Evolutionary conservation across 176 grass and related monocot species (phyloP), one percentile per base, ranked within the genome.

Genomic region (Cenchrus fungigraminus): DNA sequence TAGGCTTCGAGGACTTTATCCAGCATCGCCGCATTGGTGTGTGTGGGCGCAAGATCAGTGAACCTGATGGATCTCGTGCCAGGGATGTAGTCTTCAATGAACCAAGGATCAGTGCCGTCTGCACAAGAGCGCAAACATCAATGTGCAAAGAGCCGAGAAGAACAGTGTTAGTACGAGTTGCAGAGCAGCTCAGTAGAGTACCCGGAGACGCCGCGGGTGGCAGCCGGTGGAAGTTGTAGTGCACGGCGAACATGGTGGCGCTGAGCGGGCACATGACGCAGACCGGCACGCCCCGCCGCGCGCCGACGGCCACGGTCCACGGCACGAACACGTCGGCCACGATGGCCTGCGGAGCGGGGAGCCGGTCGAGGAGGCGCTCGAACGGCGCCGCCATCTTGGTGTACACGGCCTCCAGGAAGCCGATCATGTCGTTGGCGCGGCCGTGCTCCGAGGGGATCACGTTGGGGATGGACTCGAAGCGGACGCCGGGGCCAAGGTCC

Each of bases 391-490:
- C 87, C 90, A 94, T 94, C 60, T 45, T 73, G 68, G 82, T 77
- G 62, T 65, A 62, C 12, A 90, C 89, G 10, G 92, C 87, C 20
- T 83, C 71, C 29, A 92, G 0, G 79, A 94, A 92, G 54, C 81
- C 79, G 12, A 8, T 28, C 8, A 88, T 54, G 84, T 94, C 92
- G 17, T 20, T 54, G 42, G 84, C 92, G 43, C 92, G 89, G 71
- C 81, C 84, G 16, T 59, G 70, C 57, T 93, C 91, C 10, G 91
- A 93, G 6, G 91, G 88, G 68, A 93, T 88, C 58, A 89, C 83
- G 57, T 93, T 86, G 4, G 88, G 88, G 25, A 93, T 79, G 78
- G 85, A 64, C 65, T 59, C 34, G 25, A 90, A 45, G 32, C 63
- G 71, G 34, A 90, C 71, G n/a, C 71, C 73, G 15, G 68, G 74